These are phyloP conservation scores for Boeremia exigua DNA, from an alignment of 2,329 filamentous ascomycete genomes.

Conservation along the genomic window DNA sequence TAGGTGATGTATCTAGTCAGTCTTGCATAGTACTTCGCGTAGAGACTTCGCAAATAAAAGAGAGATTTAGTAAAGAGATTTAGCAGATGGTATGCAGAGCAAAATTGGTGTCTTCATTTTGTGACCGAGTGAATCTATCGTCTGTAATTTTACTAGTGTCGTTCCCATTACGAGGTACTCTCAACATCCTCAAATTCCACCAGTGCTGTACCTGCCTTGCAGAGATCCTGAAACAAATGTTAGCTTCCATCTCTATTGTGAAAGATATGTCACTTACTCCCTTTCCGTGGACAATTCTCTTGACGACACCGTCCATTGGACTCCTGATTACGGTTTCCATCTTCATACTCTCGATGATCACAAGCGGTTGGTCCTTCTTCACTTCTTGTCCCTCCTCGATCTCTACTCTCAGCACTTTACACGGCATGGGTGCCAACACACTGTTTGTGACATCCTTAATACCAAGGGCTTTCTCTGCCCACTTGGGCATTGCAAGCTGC, in stretches of 20 bases:
- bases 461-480: conserved; percentile 88
- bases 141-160: too few relatives aligned
- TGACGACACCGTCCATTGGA: conserved; percentile 56
- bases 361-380: conserved; percentile 82
- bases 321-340: conserved; percentile 63
- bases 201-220: conserved; percentile 55
- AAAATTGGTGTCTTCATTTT: too few relatives aligned
- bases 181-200: conserved; percentile 38
- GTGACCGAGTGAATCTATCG: too few relatives aligned
- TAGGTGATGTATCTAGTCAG: too few relatives aligned
- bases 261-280: conserved; percentile 46
- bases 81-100: too few relatives aligned
- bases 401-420: conserved; percentile 91
- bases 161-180: not conserved
- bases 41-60: too few relatives aligned
- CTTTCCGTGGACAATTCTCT: conserved; percentile 56
- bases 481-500: conserved; percentile 66
- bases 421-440: conserved; percentile 94
- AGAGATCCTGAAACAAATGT: conserved; percentile 35
- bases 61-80: too few relatives aligned
- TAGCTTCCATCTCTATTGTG: conserved; percentile 5
- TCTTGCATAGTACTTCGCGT: too few relatives aligned
- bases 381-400: conserved; percentile 82
- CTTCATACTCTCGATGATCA: conserved; percentile 68
- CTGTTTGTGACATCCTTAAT: conserved; percentile 80